A percentile compares a stretch with the other conserved stretches of the same genome.
Conservation (phyloP, 345 rosid species). For the Pistacia integerrima region DNA sequence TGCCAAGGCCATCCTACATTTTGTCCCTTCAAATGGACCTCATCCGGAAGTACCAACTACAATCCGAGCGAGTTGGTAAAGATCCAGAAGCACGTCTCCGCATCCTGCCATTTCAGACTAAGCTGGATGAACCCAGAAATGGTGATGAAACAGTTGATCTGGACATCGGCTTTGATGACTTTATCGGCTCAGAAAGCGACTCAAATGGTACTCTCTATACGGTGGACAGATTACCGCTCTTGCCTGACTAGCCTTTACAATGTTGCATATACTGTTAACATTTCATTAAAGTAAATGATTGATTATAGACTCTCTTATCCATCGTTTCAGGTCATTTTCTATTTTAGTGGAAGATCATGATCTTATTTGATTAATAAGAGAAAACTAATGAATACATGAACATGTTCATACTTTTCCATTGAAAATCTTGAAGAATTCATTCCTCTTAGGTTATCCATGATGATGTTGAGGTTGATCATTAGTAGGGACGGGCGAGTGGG, state of each 20-base stretch:
- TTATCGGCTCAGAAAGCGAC: conserved; percentile 15
- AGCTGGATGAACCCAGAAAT: conserved; percentile 23
- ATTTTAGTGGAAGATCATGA: not conserved
- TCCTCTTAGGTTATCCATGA: not conserved
- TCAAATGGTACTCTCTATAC: conserved; percentile 41
- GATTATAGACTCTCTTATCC: not conserved
- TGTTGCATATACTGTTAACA: not conserved
- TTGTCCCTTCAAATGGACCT: conserved; percentile 68
- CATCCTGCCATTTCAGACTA: conserved; percentile 57
- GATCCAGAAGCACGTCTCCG: conserved; percentile 50
- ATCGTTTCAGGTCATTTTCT: no score
- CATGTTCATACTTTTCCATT: not conserved
- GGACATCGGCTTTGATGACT: conserved; percentile 33
- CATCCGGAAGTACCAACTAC: conserved; percentile 55
- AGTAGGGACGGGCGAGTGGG: no score
- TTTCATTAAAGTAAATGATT: not conserved
- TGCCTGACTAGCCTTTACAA: conserved; percentile 42
- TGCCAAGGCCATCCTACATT: conserved; percentile 59
- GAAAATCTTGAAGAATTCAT: not conserved
- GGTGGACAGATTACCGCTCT: conserved; percentile 55
- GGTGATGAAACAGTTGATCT: conserved; percentile 28
- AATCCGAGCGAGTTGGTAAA: conserved; percentile 51
- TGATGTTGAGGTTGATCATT: not conserved
- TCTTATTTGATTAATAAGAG: not conserved
- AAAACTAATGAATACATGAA: no score